Percentiles rank a stretch among this genome's conserved stretches.
Conservation (phyloP, 78 protist species). For the Dictyostelium purpureum region DNA sequence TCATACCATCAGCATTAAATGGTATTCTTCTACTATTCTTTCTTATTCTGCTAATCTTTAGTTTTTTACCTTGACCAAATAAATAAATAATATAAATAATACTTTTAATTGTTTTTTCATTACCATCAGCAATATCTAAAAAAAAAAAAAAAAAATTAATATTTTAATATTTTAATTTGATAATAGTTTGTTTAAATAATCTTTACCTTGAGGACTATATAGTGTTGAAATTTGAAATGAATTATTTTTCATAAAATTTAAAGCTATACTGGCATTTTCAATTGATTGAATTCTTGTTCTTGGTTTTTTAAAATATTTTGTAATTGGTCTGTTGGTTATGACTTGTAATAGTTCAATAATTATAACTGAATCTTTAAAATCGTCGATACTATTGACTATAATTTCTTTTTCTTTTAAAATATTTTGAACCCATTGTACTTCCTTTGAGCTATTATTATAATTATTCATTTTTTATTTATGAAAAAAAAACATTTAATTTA, state of each 20-base stretch:
- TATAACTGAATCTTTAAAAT: constrained; percentile 38
- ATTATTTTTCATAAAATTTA: constrained; percentile 35
- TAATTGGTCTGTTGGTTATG: constrained; percentile 1
- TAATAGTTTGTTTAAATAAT: neutral
- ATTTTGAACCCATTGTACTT: constrained; percentile 38
- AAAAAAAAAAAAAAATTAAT: neutral
- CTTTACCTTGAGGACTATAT: constrained; percentile 51
- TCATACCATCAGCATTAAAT: neutral
- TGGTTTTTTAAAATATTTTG: constrained; percentile 23
- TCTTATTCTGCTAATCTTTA: neutral
- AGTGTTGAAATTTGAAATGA: neutral
- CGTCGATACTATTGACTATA: neutral
- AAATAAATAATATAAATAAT: constrained; percentile 52
- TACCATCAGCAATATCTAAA: constrained; percentile 63
- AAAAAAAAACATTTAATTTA: neutral
- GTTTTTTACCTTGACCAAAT: neutral
- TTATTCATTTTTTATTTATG: no score
- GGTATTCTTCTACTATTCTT: neutral
- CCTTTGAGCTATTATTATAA: no score
- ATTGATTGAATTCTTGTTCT: constrained; percentile 50
- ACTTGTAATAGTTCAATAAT: constrained; percentile 18
- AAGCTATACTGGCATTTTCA: constrained; percentile 55
- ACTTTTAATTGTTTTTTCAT: constrained; percentile 51
- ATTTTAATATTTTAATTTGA: neutral
- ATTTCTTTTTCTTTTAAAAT: constrained; percentile 17